Conservation (phyloP, 495 filamentous ascomycete genomes). For the Podospora anserina region DNA sequence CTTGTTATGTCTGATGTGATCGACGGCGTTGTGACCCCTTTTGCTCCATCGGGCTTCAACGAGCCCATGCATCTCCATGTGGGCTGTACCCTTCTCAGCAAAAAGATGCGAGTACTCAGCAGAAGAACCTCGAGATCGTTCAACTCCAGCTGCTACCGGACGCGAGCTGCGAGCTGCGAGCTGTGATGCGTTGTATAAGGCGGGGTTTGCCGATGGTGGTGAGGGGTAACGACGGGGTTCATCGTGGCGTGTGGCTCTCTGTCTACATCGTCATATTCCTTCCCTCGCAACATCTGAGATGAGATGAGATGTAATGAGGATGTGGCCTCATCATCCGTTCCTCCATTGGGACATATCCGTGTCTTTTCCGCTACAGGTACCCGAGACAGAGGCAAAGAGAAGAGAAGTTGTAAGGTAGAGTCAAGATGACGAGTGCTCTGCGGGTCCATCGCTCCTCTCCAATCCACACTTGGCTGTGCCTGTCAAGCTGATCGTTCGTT, state of each 20-base stretch:
- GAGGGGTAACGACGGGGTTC: constrained; percentile 9
- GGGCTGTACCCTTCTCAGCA: not conserved
- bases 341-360: not conserved
- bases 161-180: not conserved
- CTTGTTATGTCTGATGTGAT: not conserved
- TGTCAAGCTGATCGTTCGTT: not conserved
- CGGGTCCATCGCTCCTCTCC: no score
- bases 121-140: not conserved
- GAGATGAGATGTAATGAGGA: not conserved
- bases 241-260: not conserved
- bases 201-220: constrained; percentile 7
- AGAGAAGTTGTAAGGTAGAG: not conserved
- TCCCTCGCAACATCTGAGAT: not conserved
- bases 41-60: not conserved
- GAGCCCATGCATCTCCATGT: constrained; percentile 1
- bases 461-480: not conserved
- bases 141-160: not conserved
- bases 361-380: not conserved
- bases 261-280: not conserved
- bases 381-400: not conserved
- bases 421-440: not conserved
- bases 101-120: not conserved
- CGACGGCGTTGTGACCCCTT: not conserved
- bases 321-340: not conserved
- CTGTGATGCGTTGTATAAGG: not conserved